Evolutionary conservation across 2,329 filamentous ascomycete species (phyloP), one percentile per base, ranked within the genome.

Genomic region (Fusarium cyanostomum): DNA sequence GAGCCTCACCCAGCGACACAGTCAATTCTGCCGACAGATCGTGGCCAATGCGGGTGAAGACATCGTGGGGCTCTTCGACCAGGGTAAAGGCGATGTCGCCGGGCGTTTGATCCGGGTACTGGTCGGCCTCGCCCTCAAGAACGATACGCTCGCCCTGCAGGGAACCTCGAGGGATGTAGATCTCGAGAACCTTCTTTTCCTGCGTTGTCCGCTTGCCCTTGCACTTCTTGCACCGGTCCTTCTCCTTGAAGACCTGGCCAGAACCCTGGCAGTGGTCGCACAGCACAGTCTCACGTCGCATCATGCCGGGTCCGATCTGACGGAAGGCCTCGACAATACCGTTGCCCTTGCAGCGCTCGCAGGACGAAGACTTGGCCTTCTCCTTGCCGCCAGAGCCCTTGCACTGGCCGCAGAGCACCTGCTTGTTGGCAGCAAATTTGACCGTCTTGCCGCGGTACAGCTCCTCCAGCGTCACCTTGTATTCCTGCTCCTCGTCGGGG

Each of bases 391-490:
- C 95, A 42, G 84, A 87, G 39, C 95, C 95, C 75, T 94, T 94
- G 82, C 95, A 99, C 71, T 88, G 85, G 57, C 84, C 84, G 79
- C 95, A 99, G 61, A 97, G 83, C 61, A 97, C 86, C 73, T 97
- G 94, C 82, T 98, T 98, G 72, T 94, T 96, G 73, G 92, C 95
- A 8, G 92, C 89, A 76, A 99, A 97, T 80, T 96, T 95, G 73
- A 96, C 95, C 1, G 95, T 97, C 84, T 98, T 97, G 72, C 95
- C 95, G 80, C 96, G 97, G 85, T 98, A 99, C 28, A 99, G 84
- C 78, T 99, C 95, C 76, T 98, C 95, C 58, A 99, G 80, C 3
- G 88, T 91, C 56, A 98, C 92, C 75, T 93, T 89, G 79, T 99
- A 98, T 70, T 92, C 87, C 72, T 96, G 92, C 75, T 96, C 90